Percentiles rank a stretch among this genome's conserved stretches.
Conservation (phyloP, 257 asterid species). For the Gentiana macrophylla region DNA sequence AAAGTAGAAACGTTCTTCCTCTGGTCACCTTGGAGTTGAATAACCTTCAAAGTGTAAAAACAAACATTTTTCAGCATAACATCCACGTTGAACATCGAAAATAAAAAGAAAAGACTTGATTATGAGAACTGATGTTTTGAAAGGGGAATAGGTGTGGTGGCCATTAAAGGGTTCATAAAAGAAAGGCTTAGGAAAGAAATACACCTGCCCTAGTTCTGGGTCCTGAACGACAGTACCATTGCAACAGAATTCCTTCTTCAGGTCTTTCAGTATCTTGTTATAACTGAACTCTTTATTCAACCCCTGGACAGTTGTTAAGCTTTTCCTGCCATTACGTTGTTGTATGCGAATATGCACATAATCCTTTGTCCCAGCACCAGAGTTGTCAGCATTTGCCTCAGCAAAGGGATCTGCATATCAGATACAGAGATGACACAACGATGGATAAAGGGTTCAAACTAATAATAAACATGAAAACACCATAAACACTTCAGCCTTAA, state of each 20-base stretch:
- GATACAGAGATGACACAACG: neutral
- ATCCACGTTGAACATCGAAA: neutral
- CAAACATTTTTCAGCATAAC: too few species aligned
- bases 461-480: neutral
- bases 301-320: constrained; percentile 46
- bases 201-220: constrained; percentile 83
- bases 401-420: constrained; percentile 37
- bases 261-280: constrained; percentile 51
- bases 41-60: constrained; percentile 32
- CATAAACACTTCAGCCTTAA: too few species aligned
- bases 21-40: constrained; percentile 89
- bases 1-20: constrained; percentile 71
- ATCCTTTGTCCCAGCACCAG: constrained; percentile 47
- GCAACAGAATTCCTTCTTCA: constrained; percentile 86
- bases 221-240: constrained; percentile 92
- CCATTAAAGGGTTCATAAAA: too few species aligned
- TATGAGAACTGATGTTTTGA: too few species aligned
- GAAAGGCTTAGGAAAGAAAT: neutral
- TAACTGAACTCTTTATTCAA: constrained; percentile 43
- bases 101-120: too few species aligned
- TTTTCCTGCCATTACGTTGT: constrained; percentile 43
- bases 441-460: neutral
- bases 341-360: constrained; percentile 40
- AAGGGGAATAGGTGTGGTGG: too few species aligned
- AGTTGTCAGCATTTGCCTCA: constrained; percentile 46